A percentile compares a stretch with the other conserved stretches of the same genome.
Conservation (phyloP, 805 yeast genomes). For the Zygoascus bituminiphila region DNA sequence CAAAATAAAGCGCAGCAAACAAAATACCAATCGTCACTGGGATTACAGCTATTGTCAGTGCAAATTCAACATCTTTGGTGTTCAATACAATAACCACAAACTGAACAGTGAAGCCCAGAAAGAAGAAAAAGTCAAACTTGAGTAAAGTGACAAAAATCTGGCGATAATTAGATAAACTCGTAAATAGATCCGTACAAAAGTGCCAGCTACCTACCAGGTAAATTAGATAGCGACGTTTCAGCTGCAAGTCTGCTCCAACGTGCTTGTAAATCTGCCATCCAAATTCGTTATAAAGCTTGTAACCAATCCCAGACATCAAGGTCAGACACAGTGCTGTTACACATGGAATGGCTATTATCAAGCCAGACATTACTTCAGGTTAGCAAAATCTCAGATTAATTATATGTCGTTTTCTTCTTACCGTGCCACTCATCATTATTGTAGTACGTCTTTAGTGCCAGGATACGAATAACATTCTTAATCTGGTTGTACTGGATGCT, state of each 20-base stretch:
- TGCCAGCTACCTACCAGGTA: slow-evolving; percentile 18
- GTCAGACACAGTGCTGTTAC: slow-evolving; percentile 34
- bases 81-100: slow-evolving; percentile 39
- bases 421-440: slow-evolving; percentile 14
- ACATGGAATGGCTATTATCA: slow-evolving; percentile 37
- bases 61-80: slow-evolving; percentile 37
- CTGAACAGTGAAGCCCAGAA: slow-evolving; percentile 43
- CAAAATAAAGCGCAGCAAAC: slow-evolving; percentile 32
- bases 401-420: not conserved
- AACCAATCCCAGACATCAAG: slow-evolving; percentile 27
- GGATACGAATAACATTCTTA: slow-evolving; percentile 20
- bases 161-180: slow-evolving; percentile 17
- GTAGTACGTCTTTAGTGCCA: slow-evolving; percentile 12
- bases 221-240: slow-evolving; percentile 30
- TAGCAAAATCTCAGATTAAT: not conserved
- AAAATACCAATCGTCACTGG: slow-evolving; percentile 37
- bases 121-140: slow-evolving; percentile 40
- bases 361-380: slow-evolving; percentile 23
- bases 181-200: not conserved
- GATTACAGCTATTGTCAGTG: slow-evolving; percentile 37
- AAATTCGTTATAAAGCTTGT: slow-evolving; percentile 33
- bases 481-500: slow-evolving; percentile 41
- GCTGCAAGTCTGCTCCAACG: slow-evolving; percentile 39
- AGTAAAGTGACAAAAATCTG: slow-evolving; percentile 34
- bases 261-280: slow-evolving; percentile 42